A percentile compares a stretch with the other conserved stretches of the same genome.
These are phyloP conservation scores for Debaryomycetaceae sp. DNA, from an alignment of 1,139 yeast genomes.

Conservation along the genomic window DNA sequence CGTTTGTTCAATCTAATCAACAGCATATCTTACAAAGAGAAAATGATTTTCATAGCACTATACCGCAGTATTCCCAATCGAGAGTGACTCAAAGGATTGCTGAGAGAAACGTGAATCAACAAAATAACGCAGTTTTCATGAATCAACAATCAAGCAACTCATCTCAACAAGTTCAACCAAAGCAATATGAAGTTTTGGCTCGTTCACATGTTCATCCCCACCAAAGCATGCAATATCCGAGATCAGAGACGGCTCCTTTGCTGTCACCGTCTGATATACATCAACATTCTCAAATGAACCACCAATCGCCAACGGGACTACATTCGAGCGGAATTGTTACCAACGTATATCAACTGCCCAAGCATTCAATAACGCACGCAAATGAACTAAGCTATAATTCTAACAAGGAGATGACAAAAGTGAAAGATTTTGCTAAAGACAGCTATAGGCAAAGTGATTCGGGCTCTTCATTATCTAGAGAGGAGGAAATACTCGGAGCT, in stretches of 20 bases:
- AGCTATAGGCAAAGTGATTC: neutral
- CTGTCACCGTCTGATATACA: neutral
- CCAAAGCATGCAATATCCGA: neutral
- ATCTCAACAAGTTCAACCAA: slow-evolving; percentile 5
- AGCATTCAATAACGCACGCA: neutral
- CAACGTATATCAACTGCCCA: neutral
- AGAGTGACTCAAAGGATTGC: neutral
- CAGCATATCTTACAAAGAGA: slow-evolving; percentile 2
- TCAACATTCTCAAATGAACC: neutral
- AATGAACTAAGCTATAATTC: neutral
- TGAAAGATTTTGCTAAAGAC: neutral
- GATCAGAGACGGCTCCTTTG: neutral
- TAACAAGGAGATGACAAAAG: neutral
- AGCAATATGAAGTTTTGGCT: slow-evolving; percentile 6
- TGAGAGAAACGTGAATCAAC: neutral
- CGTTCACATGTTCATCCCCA: neutral
- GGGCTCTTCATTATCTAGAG: neutral
- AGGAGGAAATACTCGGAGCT: neutral
- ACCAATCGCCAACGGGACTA: neutral
- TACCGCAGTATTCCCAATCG: neutral
- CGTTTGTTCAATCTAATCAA: slow-evolving; percentile 6
- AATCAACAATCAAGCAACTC: neutral
- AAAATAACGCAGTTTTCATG: neutral
- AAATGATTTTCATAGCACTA: neutral
- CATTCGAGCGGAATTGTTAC: neutral